Conservation (phyloP, 2,329 filamentous ascomycete genomes). For the Cryphonectria nitschkei region DNA sequence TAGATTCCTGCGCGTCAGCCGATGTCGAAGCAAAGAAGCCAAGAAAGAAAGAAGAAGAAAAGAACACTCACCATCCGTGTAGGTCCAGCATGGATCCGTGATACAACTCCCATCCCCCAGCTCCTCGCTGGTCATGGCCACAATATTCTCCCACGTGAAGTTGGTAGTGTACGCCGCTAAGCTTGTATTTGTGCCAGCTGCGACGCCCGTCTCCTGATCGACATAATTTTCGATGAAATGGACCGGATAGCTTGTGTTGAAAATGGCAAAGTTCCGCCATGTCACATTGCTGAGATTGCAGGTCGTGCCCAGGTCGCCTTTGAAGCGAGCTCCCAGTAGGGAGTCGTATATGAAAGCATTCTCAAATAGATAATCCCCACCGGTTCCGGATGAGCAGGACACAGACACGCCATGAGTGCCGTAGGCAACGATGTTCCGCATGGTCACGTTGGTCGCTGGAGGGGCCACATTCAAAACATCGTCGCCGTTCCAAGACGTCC, state of each 20-base stretch:
- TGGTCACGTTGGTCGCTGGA: constrained; percentile 32
- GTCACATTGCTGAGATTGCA: constrained; percentile 32
- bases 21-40: no score
- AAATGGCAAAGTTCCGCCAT: constrained; percentile 32
- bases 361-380: constrained; percentile 33
- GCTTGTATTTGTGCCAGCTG: constrained; percentile 22
- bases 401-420: constrained; percentile 33
- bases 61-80: constrained; percentile 27
- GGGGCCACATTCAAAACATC: constrained; percentile 33
- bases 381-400: constrained; percentile 31
- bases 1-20: not conserved
- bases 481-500: constrained; percentile 33
- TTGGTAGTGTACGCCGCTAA: constrained; percentile 31
- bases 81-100: constrained; percentile 33
- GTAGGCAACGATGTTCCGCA: constrained; percentile 31
- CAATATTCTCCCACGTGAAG: constrained; percentile 32
- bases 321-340: constrained; percentile 32
- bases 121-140: constrained; percentile 22
- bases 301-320: constrained; percentile 32
- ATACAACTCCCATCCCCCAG: constrained; percentile 32
- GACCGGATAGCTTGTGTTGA: constrained; percentile 33
- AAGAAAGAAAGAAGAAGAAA: no score
- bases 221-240: constrained; percentile 34
- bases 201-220: constrained; percentile 31
- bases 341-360: constrained; percentile 31